Evolutionary conservation across 768 basidiomycete genomes (phyloP), one percentile per base, ranked within the genome.

Genomic region (Rhizopogon salebrosus): DNA sequence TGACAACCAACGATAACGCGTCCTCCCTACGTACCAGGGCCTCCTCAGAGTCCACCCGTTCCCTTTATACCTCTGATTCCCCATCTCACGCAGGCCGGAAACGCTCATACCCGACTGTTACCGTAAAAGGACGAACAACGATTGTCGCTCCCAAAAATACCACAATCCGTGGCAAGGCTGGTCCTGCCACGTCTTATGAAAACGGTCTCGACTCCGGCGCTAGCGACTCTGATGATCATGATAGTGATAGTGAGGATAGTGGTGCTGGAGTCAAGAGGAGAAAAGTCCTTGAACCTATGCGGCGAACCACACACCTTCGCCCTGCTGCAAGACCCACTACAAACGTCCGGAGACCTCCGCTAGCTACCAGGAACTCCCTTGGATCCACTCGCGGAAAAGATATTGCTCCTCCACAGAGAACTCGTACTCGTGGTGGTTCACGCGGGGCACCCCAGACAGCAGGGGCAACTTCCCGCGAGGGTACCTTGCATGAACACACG

Each of bases 11-110:
- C 22, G 71, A 72, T 43, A 64, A 74, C 45, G 64, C 64, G 45
- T 72, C 71, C 5, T 65, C 75, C 24, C 58, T 75, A 42, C 64
- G 67, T n/a, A 70, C 71, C 8, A 64, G 66, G 27, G 65, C 69
- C 6, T 75, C 74, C 3, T 75, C 75, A 11, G 78, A 75, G 43
- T 80, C 78, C 10, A 60, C 71, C 22, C 62, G 67, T 37, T 68
- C 75, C 9, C 64, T 51, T 20, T 23, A 51, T 22, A 38, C 68
- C 3, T 59, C 62, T 23, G 68, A 63, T 29, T 67, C 72, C 4
- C 69, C 68, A 4, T 71, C 75, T 45, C 53, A 56, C 31, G 68
- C 73, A 48, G 74, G 77, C 34, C 73, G 64, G 57, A 79, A 79
- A 53, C 72, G 77, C 11, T 61, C 72, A 11, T 64, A 54, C 41